These are phyloP conservation scores for Puya raimondii DNA, from an alignment of 176 grass and related monocot species.

Conservation along the genomic window DNA sequence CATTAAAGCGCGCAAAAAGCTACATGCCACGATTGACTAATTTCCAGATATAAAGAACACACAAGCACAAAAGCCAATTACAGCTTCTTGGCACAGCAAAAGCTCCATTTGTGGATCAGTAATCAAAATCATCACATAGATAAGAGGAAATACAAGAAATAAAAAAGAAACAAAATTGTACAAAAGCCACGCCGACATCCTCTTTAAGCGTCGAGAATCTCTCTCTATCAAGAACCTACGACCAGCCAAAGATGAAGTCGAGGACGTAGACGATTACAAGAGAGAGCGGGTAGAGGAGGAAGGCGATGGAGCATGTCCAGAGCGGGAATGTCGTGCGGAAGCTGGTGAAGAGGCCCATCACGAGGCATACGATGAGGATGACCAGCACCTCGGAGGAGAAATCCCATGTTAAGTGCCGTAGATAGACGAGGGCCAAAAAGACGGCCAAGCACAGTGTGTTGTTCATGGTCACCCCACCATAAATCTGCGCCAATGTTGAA, in stretches of 20 bases:
- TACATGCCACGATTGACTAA: too few relatives aligned
- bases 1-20: too few relatives aligned
- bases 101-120: too few relatives aligned
- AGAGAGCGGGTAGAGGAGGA: slow-evolving; percentile 60
- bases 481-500: slow-evolving; percentile 39
- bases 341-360: slow-evolving; percentile 89
- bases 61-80: too few relatives aligned
- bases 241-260: slow-evolving; percentile 81
- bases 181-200: too few relatives aligned
- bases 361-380: slow-evolving; percentile 68
- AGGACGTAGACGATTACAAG: slow-evolving; percentile 69
- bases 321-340: slow-evolving; percentile 83
- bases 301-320: slow-evolving; percentile 81
- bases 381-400: slow-evolving; percentile 88
- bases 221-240: slow-evolving; percentile 19
- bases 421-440: slow-evolving; percentile 77
- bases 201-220: too few relatives aligned
- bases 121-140: too few relatives aligned
- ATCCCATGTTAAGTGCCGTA: slow-evolving; percentile 74
- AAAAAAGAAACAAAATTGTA: too few relatives aligned
- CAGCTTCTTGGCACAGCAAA: too few relatives aligned
- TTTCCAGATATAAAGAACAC: too few relatives aligned
- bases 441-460: slow-evolving; percentile 86
- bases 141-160: too few relatives aligned
- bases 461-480: slow-evolving; percentile 94